A percentile compares a stretch with the other conserved stretches of the same genome.
Conservation (phyloP, 2,329 filamentous ascomycete genomes). For the Rhynchosporium graminicola region DNA sequence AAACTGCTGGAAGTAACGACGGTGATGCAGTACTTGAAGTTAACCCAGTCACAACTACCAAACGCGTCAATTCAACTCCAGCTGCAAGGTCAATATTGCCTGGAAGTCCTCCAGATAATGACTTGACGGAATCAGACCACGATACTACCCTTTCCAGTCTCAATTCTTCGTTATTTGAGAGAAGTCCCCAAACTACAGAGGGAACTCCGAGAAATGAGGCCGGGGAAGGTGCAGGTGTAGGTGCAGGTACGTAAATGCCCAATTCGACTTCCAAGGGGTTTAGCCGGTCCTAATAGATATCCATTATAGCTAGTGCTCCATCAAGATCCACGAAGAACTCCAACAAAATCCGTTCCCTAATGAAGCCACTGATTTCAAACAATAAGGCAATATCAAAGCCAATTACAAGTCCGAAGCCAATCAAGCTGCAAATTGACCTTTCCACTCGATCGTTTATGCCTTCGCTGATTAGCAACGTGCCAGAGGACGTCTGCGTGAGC, state of each 20-base stretch:
- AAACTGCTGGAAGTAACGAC: no score
- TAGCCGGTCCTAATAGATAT: not conserved
- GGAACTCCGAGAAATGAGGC: not conserved
- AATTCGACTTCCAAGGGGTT: not conserved
- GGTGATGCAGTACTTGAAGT: not conserved
- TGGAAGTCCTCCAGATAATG: not conserved
- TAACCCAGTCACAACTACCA: not conserved
- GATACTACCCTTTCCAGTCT: constrained; percentile 3
- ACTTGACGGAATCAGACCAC: not conserved
- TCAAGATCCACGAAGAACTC: not conserved
- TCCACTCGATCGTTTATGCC: constrained; percentile 17
- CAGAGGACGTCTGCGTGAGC: constrained; percentile 20
- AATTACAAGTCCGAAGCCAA: constrained; percentile 13
- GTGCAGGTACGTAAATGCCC: not conserved
- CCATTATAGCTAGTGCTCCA: not conserved
- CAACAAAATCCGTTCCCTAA: not conserved
- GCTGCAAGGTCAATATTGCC: not conserved
- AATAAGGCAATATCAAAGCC: constrained; percentile 10
- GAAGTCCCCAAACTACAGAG: not conserved
- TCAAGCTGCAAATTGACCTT: constrained; percentile 22
- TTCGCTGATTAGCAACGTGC: constrained; percentile 12
- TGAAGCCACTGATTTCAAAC: not conserved
- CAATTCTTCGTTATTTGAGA: constrained; percentile 6
- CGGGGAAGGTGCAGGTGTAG: not conserved
- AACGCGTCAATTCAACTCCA: not conserved